phyloP scores from a whole-genome alignment of 192 early-diverging fungal genomes.

The Entomortierella chlamydospora region DNA sequence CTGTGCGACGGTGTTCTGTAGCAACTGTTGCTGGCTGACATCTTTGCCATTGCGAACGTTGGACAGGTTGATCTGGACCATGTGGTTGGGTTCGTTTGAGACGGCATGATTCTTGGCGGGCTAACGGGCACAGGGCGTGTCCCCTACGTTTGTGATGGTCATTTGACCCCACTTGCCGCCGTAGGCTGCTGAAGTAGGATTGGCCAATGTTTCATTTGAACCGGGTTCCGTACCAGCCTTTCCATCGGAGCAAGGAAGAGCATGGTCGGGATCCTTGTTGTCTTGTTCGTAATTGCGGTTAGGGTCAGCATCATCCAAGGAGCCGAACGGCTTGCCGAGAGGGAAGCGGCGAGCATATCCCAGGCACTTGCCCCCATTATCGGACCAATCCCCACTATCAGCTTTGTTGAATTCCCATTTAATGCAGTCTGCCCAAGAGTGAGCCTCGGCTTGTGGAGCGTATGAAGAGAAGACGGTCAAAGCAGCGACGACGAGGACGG shows the following conservation, averaged over 20 bases:
- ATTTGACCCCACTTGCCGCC: conserved; percentile 27
- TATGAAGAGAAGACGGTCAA: conserved; percentile 34
- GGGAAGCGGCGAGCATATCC: conserved; percentile 47
- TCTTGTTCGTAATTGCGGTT: conserved; percentile 37
- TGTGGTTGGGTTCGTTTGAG: conserved; percentile 13
- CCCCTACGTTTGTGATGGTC: conserved; percentile 32
- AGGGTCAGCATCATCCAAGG: conserved; percentile 20
- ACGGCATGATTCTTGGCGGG: conserved; percentile 44
- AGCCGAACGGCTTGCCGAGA: conserved; percentile 20
- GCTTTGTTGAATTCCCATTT: conserved; percentile 41
- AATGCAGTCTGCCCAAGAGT: conserved; percentile 48
- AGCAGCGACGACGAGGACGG: conserved; percentile 26
- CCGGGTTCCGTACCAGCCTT: conserved; percentile 17
- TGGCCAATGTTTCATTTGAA: conserved; percentile 32
- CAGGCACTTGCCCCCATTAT: conserved; percentile 20
- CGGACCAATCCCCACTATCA: conserved; percentile 11
- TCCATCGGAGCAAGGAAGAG: conserved; percentile 25
- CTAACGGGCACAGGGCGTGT: conserved; percentile 41
- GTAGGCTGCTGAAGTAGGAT: conserved; percentile 22
- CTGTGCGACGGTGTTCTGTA: conserved; percentile 21
- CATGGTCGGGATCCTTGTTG: conserved; percentile 14
- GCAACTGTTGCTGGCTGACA: conserved; percentile 14
- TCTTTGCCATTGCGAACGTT: conserved; percentile 9
- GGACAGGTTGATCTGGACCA: conserved; percentile 36
- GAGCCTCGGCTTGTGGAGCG: conserved; percentile 39